A percentile compares a stretch with the other conserved stretches of the same genome.
phyloP scores from a whole-genome alignment of 148 eudicot species.

The Euryodendron excelsum region DNA sequence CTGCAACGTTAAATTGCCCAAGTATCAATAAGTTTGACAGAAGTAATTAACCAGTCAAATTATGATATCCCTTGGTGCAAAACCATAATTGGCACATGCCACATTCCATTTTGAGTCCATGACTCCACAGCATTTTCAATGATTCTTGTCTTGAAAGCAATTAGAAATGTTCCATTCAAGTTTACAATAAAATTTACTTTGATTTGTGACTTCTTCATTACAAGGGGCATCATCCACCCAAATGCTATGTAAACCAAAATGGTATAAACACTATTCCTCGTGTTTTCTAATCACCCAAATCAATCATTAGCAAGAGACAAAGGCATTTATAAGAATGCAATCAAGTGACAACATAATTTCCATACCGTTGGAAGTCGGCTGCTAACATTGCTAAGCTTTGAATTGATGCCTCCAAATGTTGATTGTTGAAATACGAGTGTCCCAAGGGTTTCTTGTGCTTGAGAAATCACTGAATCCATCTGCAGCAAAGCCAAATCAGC shows the following conservation, averaged over 20 bases:
- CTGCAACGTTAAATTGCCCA: slow-evolving; percentile 39
- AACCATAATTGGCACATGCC: neutral
- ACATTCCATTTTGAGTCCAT: neutral
- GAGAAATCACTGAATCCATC: slow-evolving; percentile 61
- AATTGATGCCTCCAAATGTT: slow-evolving; percentile 55
- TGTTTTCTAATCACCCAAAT: neutral
- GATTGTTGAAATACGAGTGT: slow-evolving; percentile 51
- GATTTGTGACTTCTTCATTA: neutral
- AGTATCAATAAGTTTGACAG: neutral
- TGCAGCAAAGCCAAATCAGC: slow-evolving; percentile 17
- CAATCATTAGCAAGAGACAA: neutral
- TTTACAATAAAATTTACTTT: neutral
- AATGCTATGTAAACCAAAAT: neutral
- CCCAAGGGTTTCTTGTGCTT: slow-evolving; percentile 53
- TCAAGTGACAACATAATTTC: neutral
- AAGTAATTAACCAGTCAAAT: neutral
- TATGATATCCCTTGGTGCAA: neutral
- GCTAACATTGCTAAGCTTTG: slow-evolving; percentile 53
- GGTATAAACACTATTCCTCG: neutral
- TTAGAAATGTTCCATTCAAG: neutral
- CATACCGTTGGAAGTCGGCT: slow-evolving; percentile 58
- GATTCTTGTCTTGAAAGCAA: neutral
- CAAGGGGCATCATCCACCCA: neutral
- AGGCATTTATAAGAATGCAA: neutral
- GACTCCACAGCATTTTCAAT: neutral